phyloP scores from a whole-genome alignment of 805 yeast genomes.

The Torulaspora delbrueckii region DNA sequence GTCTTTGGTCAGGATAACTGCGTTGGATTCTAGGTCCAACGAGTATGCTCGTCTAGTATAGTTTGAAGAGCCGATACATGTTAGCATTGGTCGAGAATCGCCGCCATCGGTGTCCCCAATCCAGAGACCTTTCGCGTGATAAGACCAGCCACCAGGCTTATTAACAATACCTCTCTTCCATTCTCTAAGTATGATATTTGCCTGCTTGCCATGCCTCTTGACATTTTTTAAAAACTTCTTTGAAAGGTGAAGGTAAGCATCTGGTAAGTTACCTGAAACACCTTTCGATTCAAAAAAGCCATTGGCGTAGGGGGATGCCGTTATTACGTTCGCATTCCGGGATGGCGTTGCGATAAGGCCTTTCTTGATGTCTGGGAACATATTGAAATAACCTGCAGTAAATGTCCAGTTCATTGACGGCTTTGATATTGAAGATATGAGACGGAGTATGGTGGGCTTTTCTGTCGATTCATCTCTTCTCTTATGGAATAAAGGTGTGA shows the following conservation, averaged over 20 bases:
- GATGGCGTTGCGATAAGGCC: slow-evolving; percentile 56
- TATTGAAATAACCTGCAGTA: slow-evolving; percentile 95
- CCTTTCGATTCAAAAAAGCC: slow-evolving; percentile 87
- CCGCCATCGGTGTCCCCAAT: slow-evolving; percentile 39
- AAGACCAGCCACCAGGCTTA: slow-evolving; percentile 86
- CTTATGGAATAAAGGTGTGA: slow-evolving; percentile 69
- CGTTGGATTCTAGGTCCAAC: slow-evolving; percentile 84
- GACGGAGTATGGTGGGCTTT: slow-evolving; percentile 58
- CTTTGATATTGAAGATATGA: slow-evolving; percentile 52
- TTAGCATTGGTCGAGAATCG: slow-evolving; percentile 57
- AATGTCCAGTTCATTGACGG: slow-evolving; percentile 68
- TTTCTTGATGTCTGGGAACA: slow-evolving; percentile 66
- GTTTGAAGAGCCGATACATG: slow-evolving; percentile 88
- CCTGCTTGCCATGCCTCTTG: slow-evolving; percentile 37
- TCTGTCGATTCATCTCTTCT: slow-evolving; percentile 67
- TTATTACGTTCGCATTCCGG: slow-evolving; percentile 49
- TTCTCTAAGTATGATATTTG: slow-evolving; percentile 57
- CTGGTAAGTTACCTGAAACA: slow-evolving; percentile 74
- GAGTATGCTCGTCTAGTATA: slow-evolving; percentile 87
- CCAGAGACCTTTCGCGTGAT: slow-evolving; percentile 98
- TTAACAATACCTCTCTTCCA: slow-evolving; percentile 88
- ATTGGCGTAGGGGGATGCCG: slow-evolving; percentile 92
- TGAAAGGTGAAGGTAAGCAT: slow-evolving; percentile 77
- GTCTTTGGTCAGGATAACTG: slow-evolving; percentile 69
- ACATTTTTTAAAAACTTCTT: slow-evolving; percentile 58